A percentile compares a stretch with the other conserved stretches of the same genome.
These are phyloP conservation scores for Hypoxylon trugodes DNA, from an alignment of 495 filamentous ascomycete genomes.

Conservation along the genomic window DNA sequence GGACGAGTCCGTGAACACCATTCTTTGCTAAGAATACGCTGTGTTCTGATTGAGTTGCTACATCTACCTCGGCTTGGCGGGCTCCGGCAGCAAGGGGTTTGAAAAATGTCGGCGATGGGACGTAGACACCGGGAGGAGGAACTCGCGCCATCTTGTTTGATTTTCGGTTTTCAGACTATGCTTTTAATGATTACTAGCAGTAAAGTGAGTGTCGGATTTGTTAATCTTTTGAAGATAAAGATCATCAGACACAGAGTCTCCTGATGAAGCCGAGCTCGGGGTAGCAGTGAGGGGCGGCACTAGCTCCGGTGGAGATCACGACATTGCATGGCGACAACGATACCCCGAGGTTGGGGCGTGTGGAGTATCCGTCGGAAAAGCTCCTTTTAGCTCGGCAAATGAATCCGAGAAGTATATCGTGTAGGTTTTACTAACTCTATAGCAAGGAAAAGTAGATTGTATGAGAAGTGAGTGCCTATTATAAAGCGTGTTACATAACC, in stretches of 20 bases:
- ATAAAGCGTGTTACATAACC: too few species aligned
- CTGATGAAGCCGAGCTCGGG: constrained; percentile 16
- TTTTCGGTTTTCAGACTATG: neutral
- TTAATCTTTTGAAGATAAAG: neutral
- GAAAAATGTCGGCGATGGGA: constrained; percentile 63
- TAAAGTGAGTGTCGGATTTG: neutral
- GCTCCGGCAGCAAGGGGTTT: constrained; percentile 37
- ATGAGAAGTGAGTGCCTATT: neutral
- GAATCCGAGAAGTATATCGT: neutral
- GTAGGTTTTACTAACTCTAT: neutral
- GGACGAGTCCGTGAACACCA: constrained; percentile 68
- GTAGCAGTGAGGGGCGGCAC: neutral
- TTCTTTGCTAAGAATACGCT: constrained; percentile 65
- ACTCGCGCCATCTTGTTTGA: constrained; percentile 21
- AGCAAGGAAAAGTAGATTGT: neutral
- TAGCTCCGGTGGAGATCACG: constrained; percentile 14
- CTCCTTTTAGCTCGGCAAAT: neutral
- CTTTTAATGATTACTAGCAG: neutral
- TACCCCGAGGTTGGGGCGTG: constrained; percentile 22
- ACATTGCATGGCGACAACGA: constrained; percentile 8
- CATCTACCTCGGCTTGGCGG: constrained; percentile 51
- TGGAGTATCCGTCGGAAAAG: constrained; percentile 12
- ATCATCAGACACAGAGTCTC: constrained; percentile 1
- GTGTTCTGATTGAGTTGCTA: constrained; percentile 63
- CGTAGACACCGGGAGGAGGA: constrained; percentile 53